Percentiles rank a stretch among this genome's conserved stretches.
These are phyloP conservation scores for Coemansia sp. DNA, from an alignment of 192 early-diverging fungal species.

Conservation along the genomic window DNA sequence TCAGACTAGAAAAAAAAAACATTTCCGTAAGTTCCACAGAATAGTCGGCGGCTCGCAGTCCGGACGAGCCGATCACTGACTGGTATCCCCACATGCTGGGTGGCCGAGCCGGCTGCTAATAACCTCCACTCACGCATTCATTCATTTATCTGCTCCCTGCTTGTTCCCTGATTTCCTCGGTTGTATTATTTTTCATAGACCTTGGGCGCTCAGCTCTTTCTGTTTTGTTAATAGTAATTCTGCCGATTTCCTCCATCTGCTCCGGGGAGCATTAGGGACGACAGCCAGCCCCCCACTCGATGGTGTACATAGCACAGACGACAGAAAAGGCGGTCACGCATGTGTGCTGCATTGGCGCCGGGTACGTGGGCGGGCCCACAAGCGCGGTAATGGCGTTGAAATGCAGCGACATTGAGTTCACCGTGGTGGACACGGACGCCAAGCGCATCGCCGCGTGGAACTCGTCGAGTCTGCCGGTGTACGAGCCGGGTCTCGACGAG, in stretches of 20 bases:
- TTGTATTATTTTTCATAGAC: not conserved
- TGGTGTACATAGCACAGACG: constrained; percentile 1
- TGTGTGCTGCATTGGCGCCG: constrained; percentile 95
- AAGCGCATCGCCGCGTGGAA: constrained; percentile 89
- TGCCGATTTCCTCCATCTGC: too few relatives aligned
- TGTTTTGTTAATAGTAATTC: not conserved
- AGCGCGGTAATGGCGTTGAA: constrained; percentile 90
- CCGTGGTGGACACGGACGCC: constrained; percentile 83
- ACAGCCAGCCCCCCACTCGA: not conserved
- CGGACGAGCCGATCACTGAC: too few relatives aligned
- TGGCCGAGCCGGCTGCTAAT: not conserved
- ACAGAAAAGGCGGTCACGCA: constrained; percentile 41
- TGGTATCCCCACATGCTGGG: too few relatives aligned
- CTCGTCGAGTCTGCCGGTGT: constrained; percentile 82
- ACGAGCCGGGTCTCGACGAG: constrained; percentile 88
- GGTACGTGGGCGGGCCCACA: constrained; percentile 94
- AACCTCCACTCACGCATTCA: not conserved
- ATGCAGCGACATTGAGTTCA: constrained; percentile 84
- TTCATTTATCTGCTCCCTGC: not conserved
- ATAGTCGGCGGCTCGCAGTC: too few relatives aligned
- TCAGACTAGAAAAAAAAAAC: too few relatives aligned
- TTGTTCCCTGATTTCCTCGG: not conserved
- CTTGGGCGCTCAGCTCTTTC: not conserved
- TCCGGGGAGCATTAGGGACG: too few relatives aligned
- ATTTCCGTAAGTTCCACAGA: too few relatives aligned